These are phyloP conservation scores for Solanum tarijense DNA, from an alignment of 257 asterid species.

Conservation along the genomic window DNA sequence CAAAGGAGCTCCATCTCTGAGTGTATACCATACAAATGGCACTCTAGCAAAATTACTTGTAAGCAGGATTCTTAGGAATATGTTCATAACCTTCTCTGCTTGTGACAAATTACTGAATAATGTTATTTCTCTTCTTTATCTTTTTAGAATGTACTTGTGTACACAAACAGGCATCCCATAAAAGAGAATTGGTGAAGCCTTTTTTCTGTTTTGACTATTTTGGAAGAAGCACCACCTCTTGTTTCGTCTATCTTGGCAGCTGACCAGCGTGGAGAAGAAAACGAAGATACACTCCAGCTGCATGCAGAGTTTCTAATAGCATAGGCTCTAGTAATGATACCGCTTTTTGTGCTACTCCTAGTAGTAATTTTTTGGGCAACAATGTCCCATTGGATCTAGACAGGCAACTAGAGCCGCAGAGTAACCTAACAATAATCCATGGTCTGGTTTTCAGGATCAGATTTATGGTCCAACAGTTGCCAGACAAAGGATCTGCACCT, in stretches of 20 bases:
- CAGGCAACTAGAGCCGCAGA: neutral
- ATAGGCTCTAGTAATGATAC: neutral
- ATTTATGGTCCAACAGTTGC: neutral
- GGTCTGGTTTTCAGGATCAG: neutral
- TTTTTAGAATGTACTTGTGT: neutral
- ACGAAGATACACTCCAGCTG: neutral
- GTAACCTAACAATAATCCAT: neutral
- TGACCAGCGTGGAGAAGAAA: neutral
- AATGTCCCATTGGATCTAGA: neutral
- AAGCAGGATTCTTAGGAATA: neutral
- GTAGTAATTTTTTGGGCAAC: neutral
- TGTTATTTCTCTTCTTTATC: neutral
- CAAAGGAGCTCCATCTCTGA: neutral
- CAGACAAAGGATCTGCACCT: neutral
- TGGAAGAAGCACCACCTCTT: neutral
- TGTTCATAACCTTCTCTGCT: neutral
- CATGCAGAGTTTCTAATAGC: neutral
- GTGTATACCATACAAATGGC: neutral
- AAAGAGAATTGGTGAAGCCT: neutral
- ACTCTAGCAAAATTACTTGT: neutral
- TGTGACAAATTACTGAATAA: neutral
- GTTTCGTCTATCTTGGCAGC: neutral
- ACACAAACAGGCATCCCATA: neutral
- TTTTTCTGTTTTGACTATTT: neutral
- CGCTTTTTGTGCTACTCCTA: neutral